phyloP scores from a whole-genome alignment of 164 flowering plant species.

The Saururus chinensis region DNA sequence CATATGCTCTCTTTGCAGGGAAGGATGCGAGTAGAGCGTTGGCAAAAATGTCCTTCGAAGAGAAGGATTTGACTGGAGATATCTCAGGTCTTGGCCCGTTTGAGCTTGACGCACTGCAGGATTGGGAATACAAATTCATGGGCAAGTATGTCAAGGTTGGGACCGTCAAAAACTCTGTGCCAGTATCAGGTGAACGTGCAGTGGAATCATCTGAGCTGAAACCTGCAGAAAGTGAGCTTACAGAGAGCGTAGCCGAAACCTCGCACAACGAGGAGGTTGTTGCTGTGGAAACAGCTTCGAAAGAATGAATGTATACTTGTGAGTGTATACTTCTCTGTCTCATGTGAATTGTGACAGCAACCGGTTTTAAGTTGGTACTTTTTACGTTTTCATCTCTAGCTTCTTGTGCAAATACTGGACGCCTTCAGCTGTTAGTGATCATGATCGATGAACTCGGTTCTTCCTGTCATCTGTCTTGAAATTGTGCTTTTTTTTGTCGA shows the following conservation, averaged over 20 bases:
- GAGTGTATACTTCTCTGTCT: no score
- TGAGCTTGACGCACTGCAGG: conserved; percentile 48
- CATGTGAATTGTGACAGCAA: no score
- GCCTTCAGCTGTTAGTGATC: no score
- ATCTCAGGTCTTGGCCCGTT: conserved; percentile 33
- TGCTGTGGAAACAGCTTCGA: not conserved
- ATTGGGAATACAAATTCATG: conserved; percentile 77
- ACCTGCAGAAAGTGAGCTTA: not conserved
- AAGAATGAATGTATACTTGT: not conserved
- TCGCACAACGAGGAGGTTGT: not conserved
- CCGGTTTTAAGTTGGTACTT: no score
- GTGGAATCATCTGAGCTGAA: not conserved
- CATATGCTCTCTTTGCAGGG: conserved; percentile 71
- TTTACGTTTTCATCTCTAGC: not conserved
- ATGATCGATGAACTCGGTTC: no score
- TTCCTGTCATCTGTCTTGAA: no score
- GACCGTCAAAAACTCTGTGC: conserved; percentile 6
- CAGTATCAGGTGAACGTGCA: not conserved
- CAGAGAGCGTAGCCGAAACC: not conserved
- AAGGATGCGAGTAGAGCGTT: conserved; percentile 71
- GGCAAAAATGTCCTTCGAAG: conserved; percentile 62
- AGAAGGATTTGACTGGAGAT: conserved; percentile 55
- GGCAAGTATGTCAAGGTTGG: conserved; percentile 71
- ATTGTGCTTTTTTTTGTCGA: no score
- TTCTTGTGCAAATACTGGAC: no score